Conservation (phyloP, 2,329 filamentous ascomycete genomes). For the Trichothecium sympodiale region DNA sequence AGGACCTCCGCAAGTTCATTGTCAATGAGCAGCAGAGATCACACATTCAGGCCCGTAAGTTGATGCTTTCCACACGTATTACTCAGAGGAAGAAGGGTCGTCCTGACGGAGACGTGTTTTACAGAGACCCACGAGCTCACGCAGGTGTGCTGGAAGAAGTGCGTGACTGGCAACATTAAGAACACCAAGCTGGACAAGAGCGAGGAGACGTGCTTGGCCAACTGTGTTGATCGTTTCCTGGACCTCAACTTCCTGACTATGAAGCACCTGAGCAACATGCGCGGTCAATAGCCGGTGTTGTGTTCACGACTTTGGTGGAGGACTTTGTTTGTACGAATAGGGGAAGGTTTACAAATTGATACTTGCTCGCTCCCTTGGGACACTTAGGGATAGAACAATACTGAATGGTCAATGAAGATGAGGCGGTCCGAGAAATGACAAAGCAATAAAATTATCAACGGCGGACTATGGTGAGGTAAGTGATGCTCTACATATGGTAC, state of each 20-base stretch:
- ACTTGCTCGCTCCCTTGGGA: too few relatives aligned
- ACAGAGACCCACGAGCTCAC: slow-evolving; percentile 45
- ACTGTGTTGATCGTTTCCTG: slow-evolving; percentile 90
- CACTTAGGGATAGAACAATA: too few relatives aligned
- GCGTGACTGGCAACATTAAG: slow-evolving; percentile 65
- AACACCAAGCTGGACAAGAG: slow-evolving; percentile 59
- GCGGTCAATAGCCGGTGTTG: slow-evolving; percentile 20
- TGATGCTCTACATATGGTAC: too few relatives aligned
- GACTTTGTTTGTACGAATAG: too few relatives aligned
- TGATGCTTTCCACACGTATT: slow-evolving; percentile 10
- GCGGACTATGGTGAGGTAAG: too few relatives aligned
- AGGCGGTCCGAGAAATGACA: too few relatives aligned
- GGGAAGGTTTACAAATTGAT: too few relatives aligned
- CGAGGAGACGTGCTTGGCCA: slow-evolving; percentile 77
- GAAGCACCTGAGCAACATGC: slow-evolving; percentile 63
- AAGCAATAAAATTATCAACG: too few relatives aligned
- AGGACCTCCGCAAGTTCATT: slow-evolving; percentile 79
- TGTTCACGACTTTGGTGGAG: too few relatives aligned
- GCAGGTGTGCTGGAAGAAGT: slow-evolving; percentile 91
- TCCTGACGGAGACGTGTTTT: too few relatives aligned
- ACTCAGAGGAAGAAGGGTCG: neutral
- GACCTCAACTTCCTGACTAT: slow-evolving; percentile 81
- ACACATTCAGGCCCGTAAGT: slow-evolving; percentile 50
- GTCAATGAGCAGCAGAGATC: slow-evolving; percentile 77
- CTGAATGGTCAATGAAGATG: too few relatives aligned